These are phyloP conservation scores for Neopestalotiopsis sp. DNA, from an alignment of 2,329 filamentous ascomycete genomes.

Conservation along the genomic window DNA sequence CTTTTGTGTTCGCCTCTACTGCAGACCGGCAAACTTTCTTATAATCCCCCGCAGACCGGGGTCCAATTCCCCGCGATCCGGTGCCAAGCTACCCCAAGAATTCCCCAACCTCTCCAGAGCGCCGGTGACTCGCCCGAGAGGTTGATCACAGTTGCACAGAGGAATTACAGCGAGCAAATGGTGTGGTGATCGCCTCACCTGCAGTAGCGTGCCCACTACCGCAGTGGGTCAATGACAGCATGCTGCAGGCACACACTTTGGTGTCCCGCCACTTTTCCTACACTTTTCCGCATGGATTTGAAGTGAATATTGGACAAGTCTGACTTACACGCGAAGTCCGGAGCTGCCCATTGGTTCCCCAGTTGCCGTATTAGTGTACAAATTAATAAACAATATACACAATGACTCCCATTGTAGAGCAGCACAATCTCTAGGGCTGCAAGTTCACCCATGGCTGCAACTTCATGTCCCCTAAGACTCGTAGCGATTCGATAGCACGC, in stretches of 20 bases:
- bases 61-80: not conserved
- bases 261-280: constrained; percentile 12
- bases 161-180: constrained; percentile 3
- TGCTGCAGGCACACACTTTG: constrained; percentile 3
- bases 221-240: not conserved
- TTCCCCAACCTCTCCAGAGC: constrained; percentile 4
- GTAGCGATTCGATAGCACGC: no score
- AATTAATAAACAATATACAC: not conserved
- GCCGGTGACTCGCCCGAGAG: not conserved
- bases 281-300: not conserved
- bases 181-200: constrained; percentile 9
- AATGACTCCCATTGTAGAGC: not conserved
- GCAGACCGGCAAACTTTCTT: constrained; percentile 1
- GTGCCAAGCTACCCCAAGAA: constrained; percentile 7
- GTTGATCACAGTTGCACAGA: not conserved
- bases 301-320: not conserved
- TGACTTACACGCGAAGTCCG: not conserved
- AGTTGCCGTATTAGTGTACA: not conserved
- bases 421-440: not conserved
- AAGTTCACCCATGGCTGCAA: not conserved
- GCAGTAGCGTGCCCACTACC: constrained; percentile 9
- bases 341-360: not conserved
- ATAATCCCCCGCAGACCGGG: constrained; percentile 3
- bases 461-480: no score
- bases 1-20: not conserved